A percentile compares a stretch with the other conserved stretches of the same genome.
These are phyloP conservation scores for Phytopythium chamaehyphon DNA, from an alignment of 352 stramenopile species.

Conservation along the genomic window DNA sequence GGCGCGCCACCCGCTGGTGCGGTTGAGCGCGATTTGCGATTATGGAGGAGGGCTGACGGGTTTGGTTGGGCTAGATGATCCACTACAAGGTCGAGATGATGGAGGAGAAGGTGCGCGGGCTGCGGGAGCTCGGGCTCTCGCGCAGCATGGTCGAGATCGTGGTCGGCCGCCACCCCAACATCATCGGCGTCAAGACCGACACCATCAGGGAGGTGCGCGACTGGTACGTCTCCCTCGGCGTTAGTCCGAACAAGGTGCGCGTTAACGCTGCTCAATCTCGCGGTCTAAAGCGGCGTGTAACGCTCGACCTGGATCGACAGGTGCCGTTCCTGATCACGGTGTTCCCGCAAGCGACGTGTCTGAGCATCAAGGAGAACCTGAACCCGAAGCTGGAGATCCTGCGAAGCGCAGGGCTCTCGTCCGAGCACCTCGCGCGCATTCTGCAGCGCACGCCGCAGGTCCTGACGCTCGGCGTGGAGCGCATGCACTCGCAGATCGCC, in stretches of 20 bases:
- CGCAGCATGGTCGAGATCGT: constrained; percentile 21
- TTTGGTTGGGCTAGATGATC: constrained; percentile 16
- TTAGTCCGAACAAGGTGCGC: constrained; percentile 24
- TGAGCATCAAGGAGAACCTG: constrained; percentile 29
- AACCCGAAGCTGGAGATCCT: constrained; percentile 42
- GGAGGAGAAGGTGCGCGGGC: constrained; percentile 36
- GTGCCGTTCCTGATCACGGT: constrained; percentile 51
- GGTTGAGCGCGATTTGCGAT: not conserved
- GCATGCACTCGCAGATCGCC: constrained; percentile 24
- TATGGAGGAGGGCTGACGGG: not conserved
- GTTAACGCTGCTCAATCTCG: no score
- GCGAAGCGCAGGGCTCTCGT: constrained; percentile 22
- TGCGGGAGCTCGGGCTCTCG: constrained; percentile 26
- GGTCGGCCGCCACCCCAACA: constrained; percentile 34
- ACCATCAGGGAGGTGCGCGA: constrained; percentile 19
- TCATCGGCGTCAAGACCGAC: constrained; percentile 30
- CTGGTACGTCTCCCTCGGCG: constrained; percentile 38
- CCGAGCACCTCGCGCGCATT: constrained; percentile 33
- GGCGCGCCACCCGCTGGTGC: constrained; percentile 29
- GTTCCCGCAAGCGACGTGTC: constrained; percentile 35
- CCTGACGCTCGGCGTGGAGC: constrained; percentile 30
- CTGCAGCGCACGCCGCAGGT: constrained; percentile 37
- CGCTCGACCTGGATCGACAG: no score
- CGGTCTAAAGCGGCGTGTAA: no score
- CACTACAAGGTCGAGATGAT: constrained; percentile 26